Base-by-base conservation (phyloP, 2,329 filamentous ascomycete species). In the Xylariaceae sp. region DNA sequence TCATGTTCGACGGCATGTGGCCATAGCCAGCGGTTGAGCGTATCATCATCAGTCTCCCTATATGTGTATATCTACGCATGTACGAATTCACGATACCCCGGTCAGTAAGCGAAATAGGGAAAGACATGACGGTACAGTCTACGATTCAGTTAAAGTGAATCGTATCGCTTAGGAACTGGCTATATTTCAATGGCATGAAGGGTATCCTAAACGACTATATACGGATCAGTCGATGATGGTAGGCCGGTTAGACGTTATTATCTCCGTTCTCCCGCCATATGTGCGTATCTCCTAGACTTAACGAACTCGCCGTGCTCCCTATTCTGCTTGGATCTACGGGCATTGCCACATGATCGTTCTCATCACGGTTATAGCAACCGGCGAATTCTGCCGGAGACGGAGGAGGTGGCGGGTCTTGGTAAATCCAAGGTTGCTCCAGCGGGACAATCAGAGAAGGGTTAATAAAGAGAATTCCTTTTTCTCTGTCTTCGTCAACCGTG, bases 361-460 rank as follows among this genome's bases (percentile, higher is more conserved):
- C 57, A 42, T 37, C 50, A n/a, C 51, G 21, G 15, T 42, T 57
- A 32, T 55, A 47, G 10, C 53, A 53, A 18, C 49, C 44, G 6
- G 49, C 37, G 26, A 63, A 60, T 36, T 63, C 61, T 15, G 55
- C 54, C 18, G 60, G 56, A 16, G 61, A 56, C 8, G 66, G 18
- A 16, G 57, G 58, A 0, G 78, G 75, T 4, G 80, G 80, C 1
- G 79, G 77, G 30, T 83, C 80, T 47, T 74, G 67, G 61, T 83
- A 81, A 49, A 90, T 82, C 87, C 87, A 90, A 0, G 86, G 79
- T 61, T 84, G 81, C 62, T 84, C 78, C n/a, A 91, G 74, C 76
- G 85, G 85, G 30, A 76, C 72, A 3, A 85, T 75, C 10, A 95
- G 72, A 67, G 83, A 92, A 2, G 89, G 89, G 62, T 92, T 94